Conservation (phyloP, 2,329 filamentous ascomycete species). For the Aspergillus glaucus region DNA sequence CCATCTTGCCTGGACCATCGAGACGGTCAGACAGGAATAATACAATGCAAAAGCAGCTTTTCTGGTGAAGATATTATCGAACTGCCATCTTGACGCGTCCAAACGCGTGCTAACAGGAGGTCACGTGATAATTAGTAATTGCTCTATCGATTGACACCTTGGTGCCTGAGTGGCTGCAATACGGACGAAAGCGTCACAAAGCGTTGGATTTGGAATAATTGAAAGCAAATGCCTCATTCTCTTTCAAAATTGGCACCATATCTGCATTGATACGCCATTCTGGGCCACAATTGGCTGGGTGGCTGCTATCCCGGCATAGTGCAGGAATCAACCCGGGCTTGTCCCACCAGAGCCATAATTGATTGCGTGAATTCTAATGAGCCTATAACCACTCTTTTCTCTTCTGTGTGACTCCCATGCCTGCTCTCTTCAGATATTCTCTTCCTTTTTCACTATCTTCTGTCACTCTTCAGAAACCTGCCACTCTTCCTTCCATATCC, state of each 20-base stretch:
- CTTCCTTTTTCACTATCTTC: slow-evolving; percentile 1
- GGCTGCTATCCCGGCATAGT: too few relatives aligned
- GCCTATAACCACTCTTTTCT: too few relatives aligned
- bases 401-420: neutral
- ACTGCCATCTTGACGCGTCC: neutral
- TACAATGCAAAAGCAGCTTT: too few relatives aligned
- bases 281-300: too few relatives aligned
- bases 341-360: neutral
- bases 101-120: neutral
- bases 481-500: neutral
- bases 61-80: neutral
- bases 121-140: too few relatives aligned
- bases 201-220: too few relatives aligned
- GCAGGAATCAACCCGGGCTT: neutral
- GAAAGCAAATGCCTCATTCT: too few relatives aligned
- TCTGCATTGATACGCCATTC: too few relatives aligned
- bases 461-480: neutral
- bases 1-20: slow-evolving; percentile 34
- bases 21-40: neutral
- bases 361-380: too few relatives aligned
- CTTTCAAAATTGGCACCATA: neutral
- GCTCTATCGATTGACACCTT: too few relatives aligned
- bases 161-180: too few relatives aligned
- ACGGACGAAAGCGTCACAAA: too few relatives aligned
- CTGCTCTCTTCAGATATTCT: slow-evolving; percentile 3